These are phyloP conservation scores for Rhodamnia argentea DNA, from an alignment of 345 rosid genomes.

Conservation along the genomic window DNA sequence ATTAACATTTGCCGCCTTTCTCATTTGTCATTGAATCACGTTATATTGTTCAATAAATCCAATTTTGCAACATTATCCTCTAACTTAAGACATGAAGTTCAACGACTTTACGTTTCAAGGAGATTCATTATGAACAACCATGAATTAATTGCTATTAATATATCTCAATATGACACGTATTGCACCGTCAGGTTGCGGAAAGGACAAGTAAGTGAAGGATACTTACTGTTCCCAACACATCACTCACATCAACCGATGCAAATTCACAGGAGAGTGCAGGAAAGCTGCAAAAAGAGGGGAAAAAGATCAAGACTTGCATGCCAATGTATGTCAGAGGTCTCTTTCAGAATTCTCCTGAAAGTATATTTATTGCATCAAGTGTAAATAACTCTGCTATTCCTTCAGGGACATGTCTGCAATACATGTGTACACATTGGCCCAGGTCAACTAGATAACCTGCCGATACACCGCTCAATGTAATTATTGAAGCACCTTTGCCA, in stretches of 20 bases:
- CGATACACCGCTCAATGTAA: neutral
- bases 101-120: neutral
- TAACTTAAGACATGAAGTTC: neutral
- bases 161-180: neutral
- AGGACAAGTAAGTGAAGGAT: conserved; percentile 6
- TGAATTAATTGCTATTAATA: neutral
- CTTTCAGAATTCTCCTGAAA: neutral
- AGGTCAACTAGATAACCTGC: neutral
- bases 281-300: conserved; percentile 48
- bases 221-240: conserved; percentile 98
- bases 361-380: neutral
- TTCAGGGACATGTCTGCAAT: neutral
- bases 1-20: neutral
- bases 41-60: neutral
- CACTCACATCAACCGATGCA: conserved; percentile 90
- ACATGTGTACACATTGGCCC: neutral
- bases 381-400: neutral
- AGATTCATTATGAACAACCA: neutral
- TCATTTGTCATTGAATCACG: neutral
- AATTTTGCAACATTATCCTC: neutral
- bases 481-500: neutral
- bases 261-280: conserved; percentile 98
- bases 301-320: neutral
- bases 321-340: neutral
- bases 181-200: neutral